Evolutionary conservation across 495 filamentous ascomycete genomes (phyloP).

Genomic region (Achaetomiella virescens): DNA sequence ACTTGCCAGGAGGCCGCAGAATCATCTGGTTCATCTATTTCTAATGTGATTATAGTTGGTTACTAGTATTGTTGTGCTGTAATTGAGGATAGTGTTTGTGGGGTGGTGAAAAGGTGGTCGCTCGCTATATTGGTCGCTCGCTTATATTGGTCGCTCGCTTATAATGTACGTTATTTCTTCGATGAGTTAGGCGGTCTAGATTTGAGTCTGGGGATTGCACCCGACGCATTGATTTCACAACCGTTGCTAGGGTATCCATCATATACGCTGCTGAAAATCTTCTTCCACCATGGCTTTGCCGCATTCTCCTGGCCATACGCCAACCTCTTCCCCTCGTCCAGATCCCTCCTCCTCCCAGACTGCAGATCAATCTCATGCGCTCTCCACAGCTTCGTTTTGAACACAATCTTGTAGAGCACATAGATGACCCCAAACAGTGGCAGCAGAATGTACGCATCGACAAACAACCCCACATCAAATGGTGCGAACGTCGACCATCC

Average conservation of each 20-base stretch:
- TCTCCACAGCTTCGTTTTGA: constrained; percentile 49
- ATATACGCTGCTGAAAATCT: constrained; percentile 17
- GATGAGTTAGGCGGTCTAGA: too few relatives aligned
- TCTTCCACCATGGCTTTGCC: constrained; percentile 26
- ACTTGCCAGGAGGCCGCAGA: too few relatives aligned
- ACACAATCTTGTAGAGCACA: constrained; percentile 51
- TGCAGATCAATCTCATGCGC: constrained; percentile 55
- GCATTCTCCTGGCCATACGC: constrained; percentile 5
- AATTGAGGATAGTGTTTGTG: too few relatives aligned
- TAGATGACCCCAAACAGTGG: constrained; percentile 59
- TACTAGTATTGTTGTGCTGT: too few relatives aligned
- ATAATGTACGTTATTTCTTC: too few relatives aligned
- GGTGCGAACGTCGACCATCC: constrained; percentile 51
- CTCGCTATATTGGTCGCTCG: too few relatives aligned
- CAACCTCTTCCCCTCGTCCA: constrained; percentile 32
- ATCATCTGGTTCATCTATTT: too few relatives aligned
- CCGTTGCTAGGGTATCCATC: constrained; percentile 3
- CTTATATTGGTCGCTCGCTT: too few relatives aligned
- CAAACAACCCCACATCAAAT: constrained; percentile 53
- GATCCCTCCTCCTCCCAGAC: constrained; percentile 48
- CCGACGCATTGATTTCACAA: not conserved
- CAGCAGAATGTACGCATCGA: constrained; percentile 62
- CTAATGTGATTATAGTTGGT: too few relatives aligned
- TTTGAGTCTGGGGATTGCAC: too few relatives aligned
- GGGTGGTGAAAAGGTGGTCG: too few relatives aligned